Evolutionary conservation across 1,284 basidiomycete genomes (phyloP).

Genomic region (Anthracocystis walkeri): DNA sequence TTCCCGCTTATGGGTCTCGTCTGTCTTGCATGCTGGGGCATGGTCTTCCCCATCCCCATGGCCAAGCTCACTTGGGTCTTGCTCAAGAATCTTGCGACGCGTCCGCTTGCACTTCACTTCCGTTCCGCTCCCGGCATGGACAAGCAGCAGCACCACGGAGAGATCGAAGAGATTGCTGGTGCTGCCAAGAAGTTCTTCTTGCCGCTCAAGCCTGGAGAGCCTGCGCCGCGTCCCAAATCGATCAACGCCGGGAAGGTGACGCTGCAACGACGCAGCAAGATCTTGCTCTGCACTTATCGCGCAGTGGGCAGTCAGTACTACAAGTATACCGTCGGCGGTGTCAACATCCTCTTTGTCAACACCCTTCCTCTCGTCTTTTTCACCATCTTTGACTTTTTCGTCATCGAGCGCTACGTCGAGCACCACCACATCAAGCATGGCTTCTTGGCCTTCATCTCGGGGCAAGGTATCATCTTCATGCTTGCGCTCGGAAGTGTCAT

Average conservation of each 20-base stretch:
- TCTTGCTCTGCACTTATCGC: constrained; percentile 93
- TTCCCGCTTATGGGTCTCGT: constrained; percentile 80
- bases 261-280: constrained; percentile 73
- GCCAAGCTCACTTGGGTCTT: constrained; percentile 95
- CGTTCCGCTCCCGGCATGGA: constrained; percentile 72
- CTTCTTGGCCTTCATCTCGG: constrained; percentile 79
- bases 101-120: constrained; percentile 90
- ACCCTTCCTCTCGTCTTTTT: constrained; percentile 93
- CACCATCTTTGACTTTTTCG: constrained; percentile 90
- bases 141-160: constrained; percentile 40
- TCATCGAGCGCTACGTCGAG: constrained; percentile 82
- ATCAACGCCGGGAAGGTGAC: constrained; percentile 72
- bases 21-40: constrained; percentile 87
- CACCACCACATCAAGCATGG: constrained; percentile 73
- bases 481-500: constrained; percentile 91
- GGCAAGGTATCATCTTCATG: constrained; percentile 84
- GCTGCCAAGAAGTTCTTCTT: constrained; percentile 48
- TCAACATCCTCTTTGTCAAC: constrained; percentile 98
- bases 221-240: constrained; percentile 69
- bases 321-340: constrained; percentile 98
- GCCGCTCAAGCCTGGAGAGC: constrained; percentile 70
- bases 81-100: constrained; percentile 82
- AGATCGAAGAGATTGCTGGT: constrained; percentile 63
- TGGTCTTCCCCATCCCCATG: constrained; percentile 97
- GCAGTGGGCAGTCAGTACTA: constrained; percentile 93